Evolutionary conservation across 2,329 filamentous ascomycete species (phyloP), one percentile per base, ranked within the genome.

Genomic region (Cladosporium sp.): DNA sequence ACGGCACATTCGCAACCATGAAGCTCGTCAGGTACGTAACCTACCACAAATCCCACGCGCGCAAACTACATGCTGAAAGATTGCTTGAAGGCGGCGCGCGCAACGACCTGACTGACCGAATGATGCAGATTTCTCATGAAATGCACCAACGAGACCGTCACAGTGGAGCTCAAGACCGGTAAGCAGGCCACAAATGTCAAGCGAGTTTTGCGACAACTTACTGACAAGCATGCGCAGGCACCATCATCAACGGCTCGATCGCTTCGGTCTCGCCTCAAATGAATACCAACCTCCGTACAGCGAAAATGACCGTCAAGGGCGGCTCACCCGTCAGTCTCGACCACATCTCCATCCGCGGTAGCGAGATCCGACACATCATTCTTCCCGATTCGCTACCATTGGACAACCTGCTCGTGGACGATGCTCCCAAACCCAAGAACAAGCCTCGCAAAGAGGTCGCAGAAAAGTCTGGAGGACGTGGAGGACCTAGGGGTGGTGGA

Each of bases 91-190:
- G 80, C 77, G 75, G 72, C 72, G 66, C 59, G 50, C 67, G 72
- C 65, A 72, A 73, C 69, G 75, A 75, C 73, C 75, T 77, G 75
- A 69, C 70, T 75, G 69, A 75, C 70, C 63, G 67, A 62, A 61
- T 29, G 21, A 28, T 67, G 71, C 80, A 98, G 95, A 79, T 99
- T 99, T 80, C 85, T 99, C 74, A 98, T 98, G 94, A 99, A 99
- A 85, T 98, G 94, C 81, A 89, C 91, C 80, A 98, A 97, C 81
- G 95, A 99, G 84, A 97, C 95, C 75, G 95, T 98, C 75, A 98
- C 94, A 53, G 91, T 99, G 80, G 95, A 99, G 81, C 85, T 99
- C 72, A 99, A 99, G 81, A 98, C 98, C 87, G 95, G 93, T 95
- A 84, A 64, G 73, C 56, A 29, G 31, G 11, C 33, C 33, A 23